Evolutionary conservation across 192 early-diverging fungal genomes (phyloP).

Genomic region (Kappamyces sp.): DNA sequence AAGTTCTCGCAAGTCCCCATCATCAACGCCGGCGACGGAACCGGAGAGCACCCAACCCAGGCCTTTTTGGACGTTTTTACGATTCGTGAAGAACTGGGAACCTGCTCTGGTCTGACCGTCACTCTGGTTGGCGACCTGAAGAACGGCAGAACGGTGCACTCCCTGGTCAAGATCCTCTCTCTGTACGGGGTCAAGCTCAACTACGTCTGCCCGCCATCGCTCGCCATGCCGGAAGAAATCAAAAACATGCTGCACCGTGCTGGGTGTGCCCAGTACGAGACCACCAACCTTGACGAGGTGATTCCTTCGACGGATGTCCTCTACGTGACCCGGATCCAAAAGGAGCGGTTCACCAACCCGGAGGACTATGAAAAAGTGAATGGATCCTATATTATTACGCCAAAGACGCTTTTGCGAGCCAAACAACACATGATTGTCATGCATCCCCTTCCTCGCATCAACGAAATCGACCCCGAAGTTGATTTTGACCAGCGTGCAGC

Average conservation of each 20-base stretch:
- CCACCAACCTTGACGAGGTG: slow-evolving; percentile 63
- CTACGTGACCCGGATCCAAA: slow-evolving; percentile 95
- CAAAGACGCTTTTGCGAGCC: slow-evolving; percentile 73
- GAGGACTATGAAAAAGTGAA: slow-evolving; percentile 78
- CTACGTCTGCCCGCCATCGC: slow-evolving; percentile 78
- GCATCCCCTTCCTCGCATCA: slow-evolving; percentile 93
- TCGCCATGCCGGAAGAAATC: slow-evolving; percentile 82
- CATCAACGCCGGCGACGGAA: slow-evolving; percentile 95
- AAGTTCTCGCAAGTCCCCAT: slow-evolving; percentile 86
- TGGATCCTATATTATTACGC: slow-evolving; percentile 78
- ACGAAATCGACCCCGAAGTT: slow-evolving; percentile 94
- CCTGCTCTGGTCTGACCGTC: slow-evolving; percentile 91
- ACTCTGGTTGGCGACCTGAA: slow-evolving; percentile 95
- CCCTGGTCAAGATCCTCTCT: slow-evolving; percentile 78
- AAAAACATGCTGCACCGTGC: slow-evolving; percentile 30
- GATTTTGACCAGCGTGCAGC: slow-evolving; percentile 96
- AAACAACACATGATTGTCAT: slow-evolving; percentile 97
- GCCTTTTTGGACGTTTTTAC: slow-evolving; percentile 94
- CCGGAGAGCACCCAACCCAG: slow-evolving; percentile 97
- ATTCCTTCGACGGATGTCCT: slow-evolving; percentile 87
- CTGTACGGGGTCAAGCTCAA: slow-evolving; percentile 92
- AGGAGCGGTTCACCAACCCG: slow-evolving; percentile 77
- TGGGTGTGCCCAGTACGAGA: slow-evolving; percentile 63
- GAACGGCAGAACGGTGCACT: slow-evolving; percentile 97
- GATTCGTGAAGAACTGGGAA: slow-evolving; percentile 87